Base-by-base conservation (phyloP, 352 stramenopile species). In the Phytophthora agathidicida region DNA sequence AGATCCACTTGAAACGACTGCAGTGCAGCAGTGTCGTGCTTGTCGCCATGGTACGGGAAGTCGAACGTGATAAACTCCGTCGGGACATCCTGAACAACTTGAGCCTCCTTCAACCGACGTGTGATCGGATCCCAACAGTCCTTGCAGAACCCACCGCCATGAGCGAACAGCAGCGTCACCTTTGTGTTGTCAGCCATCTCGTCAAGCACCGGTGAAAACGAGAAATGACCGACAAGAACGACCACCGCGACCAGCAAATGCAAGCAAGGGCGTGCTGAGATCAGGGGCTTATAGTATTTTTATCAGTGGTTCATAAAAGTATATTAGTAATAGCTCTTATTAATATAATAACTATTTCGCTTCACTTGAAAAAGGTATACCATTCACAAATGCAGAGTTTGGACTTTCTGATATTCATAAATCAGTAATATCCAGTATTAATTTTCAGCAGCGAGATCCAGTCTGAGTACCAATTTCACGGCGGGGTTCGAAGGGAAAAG, bases 51-150 rank as follows among this genome's bases (percentile, higher is more conserved):
- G 45, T 77, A 83, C 10, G 58, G 70, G 36, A 74, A 80, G 33
- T 81, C 61, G 30, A 79, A 78, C 27, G 63, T 65, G 37, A 71
- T 22, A 54, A 77, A 55, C 7, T 81, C 67, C 26, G 44, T 69
- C 7, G 42, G 7, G 13, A 73, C 60, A 17, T 35, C 41, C 37
- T 77, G 60, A 9, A 74, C 36, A 19, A 70, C 19, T 27, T 37
- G 46, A 5, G 65, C 62, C 19, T 49, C 47, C n/a, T 52, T 41
- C 1, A 82, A 26, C n/a, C 60, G 68, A 28, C 62, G 61, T 6
- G 58, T 61, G 47, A 83, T 83, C 5, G 76, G 73, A n/a, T 71
- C 36, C 76, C 76, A 86, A 0, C 51, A 70, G 5, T 81, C 73
- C 33, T 83, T 77, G 32, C 70, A 81, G 35, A 83, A 83, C 11